Percentiles rank a stretch among this genome's conserved stretches.
Conservation (phyloP, 495 filamentous ascomycete genomes). For the Tetracladium marchalianum region DNA sequence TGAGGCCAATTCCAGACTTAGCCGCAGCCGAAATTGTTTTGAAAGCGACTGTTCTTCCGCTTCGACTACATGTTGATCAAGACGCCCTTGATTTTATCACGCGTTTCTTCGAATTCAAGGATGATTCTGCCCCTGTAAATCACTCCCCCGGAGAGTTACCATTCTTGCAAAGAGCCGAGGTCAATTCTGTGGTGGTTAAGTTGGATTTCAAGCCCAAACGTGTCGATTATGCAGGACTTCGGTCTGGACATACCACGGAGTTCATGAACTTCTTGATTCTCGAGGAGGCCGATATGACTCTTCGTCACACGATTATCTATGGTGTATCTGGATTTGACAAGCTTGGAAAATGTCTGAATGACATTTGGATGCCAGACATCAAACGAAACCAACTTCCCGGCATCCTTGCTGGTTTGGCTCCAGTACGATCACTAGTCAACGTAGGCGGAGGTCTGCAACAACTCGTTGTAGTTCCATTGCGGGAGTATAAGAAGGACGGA, state of each 20-base stretch:
- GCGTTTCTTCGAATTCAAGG: constrained; percentile 95
- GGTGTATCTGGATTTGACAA: constrained; percentile 84
- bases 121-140: constrained; percentile 47
- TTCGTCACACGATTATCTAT: constrained; percentile 85
- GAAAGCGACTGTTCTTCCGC: constrained; percentile 72
- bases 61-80: constrained; percentile 93
- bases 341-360: constrained; percentile 78
- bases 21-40: constrained; percentile 86
- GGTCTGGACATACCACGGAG: constrained; percentile 96
- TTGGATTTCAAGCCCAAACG: constrained; percentile 98
- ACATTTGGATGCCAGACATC: constrained; percentile 96
- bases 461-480: constrained; percentile 78
- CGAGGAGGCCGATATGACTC: constrained; percentile 75
- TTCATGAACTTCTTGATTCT: constrained; percentile 99
- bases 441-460: constrained; percentile 79
- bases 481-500: constrained; percentile 89
- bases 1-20: constrained; percentile 71
- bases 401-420: constrained; percentile 81
- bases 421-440: constrained; percentile 80
- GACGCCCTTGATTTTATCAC: constrained; percentile 97
- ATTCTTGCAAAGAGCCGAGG: constrained; percentile 83
- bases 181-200: constrained; percentile 71
- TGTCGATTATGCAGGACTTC: constrained; percentile 85
- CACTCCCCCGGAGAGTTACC: constrained; percentile 59
- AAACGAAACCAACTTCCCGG: constrained; percentile 81